Evolutionary conservation across 1,139 yeast genomes (phyloP).

Genomic region (Meyerozyma sp.): DNA sequence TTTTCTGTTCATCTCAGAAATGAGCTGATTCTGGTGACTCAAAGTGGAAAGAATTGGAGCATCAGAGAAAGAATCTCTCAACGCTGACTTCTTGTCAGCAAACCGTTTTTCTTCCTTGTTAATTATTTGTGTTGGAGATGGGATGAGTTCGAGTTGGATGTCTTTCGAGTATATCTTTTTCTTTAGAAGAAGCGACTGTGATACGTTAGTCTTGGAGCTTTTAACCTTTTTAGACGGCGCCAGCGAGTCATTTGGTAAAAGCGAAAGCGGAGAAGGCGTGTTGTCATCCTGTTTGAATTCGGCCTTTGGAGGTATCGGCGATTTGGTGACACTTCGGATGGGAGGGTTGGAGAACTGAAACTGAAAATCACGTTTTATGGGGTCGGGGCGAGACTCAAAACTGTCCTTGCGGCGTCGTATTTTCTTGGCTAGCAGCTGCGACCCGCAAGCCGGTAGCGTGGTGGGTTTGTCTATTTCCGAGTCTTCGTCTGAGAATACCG

Average conservation of each 20-base stretch:
- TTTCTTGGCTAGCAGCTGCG: constrained; percentile 12
- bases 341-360: constrained; percentile 22
- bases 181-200: constrained; percentile 22
- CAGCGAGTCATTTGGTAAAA: constrained; percentile 3
- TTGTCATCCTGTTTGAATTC: constrained; percentile 10
- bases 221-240: constrained; percentile 6
- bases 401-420: constrained; percentile 7
- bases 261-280: constrained; percentile 20
- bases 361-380: constrained; percentile 25
- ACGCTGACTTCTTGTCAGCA: not conserved
- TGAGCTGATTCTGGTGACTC: constrained; percentile 28
- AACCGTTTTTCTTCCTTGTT: not conserved
- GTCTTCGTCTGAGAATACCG: constrained; percentile 32
- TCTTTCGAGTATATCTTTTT: constrained; percentile 35
- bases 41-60: constrained; percentile 12
- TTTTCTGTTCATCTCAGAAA: constrained; percentile 30
- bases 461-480: constrained; percentile 21
- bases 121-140: constrained; percentile 7
- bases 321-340: not conserved
- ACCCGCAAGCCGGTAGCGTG: constrained; percentile 12
- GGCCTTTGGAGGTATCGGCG: constrained; percentile 1
- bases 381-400: constrained; percentile 5
- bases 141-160: constrained; percentile 27
- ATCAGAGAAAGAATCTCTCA: constrained; percentile 1
- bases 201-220: constrained; percentile 7